Conservation (phyloP, 306 rosid genomes). For the Crataegus laevigata region DNA sequence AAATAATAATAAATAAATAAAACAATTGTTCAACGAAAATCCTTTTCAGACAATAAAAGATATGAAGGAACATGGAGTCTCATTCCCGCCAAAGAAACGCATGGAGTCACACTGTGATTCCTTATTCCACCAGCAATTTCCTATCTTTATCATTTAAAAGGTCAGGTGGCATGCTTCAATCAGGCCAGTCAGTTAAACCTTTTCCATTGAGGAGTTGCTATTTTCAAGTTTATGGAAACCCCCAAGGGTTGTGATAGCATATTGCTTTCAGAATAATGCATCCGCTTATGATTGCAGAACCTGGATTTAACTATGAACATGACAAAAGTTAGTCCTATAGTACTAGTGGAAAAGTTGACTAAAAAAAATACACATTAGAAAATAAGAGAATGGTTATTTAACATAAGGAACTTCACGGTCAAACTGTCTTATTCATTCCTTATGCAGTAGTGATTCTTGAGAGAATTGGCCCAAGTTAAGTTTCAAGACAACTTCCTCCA, state of each 20-base stretch:
- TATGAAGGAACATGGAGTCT: not conserved
- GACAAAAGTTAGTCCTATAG: not conserved
- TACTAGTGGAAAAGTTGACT: not conserved
- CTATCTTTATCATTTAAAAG: not conserved
- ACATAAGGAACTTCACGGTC: not conserved
- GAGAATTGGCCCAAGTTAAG: not conserved
- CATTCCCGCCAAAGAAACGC: not conserved
- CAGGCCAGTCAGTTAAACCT: not conserved
- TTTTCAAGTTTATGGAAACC: not conserved
- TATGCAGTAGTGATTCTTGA: not conserved
- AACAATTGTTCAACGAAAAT: not conserved
- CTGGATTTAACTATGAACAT: not conserved
- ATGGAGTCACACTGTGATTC: not conserved
- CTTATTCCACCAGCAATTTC: not conserved
- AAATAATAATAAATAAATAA: not conserved
- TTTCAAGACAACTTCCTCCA: not conserved
- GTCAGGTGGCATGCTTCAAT: not conserved
- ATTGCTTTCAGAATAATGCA: not conserved
- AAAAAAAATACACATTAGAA: not conserved
- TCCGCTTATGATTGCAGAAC: not conserved
- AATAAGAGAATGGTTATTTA: not conserved
- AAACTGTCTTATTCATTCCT: not conserved
- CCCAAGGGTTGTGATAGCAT: not conserved
- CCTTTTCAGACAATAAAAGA: not conserved
- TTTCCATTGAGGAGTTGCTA: not conserved